A percentile compares a stretch with the other conserved stretches of the same genome.
Conservation (phyloP, 1,139 yeast species). For the Tardiomyces depauwii region DNA sequence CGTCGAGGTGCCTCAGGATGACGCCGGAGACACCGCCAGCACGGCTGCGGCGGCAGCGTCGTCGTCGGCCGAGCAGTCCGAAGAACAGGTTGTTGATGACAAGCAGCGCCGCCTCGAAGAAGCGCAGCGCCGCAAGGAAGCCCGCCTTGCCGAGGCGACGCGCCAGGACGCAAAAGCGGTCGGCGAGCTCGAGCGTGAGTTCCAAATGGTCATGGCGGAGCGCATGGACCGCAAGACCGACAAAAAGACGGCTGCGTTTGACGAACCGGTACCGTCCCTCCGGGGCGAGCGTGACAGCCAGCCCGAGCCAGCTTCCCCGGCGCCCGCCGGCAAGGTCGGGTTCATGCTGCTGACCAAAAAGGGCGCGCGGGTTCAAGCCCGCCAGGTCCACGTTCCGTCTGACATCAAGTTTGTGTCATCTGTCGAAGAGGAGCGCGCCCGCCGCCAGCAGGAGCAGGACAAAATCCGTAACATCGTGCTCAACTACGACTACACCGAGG, state of each 20-base stretch:
- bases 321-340: conserved; percentile 7
- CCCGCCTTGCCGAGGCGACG: conserved; percentile 8
- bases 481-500: conserved; percentile 11
- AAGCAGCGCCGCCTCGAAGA: conserved; percentile 5
- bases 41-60: neutral
- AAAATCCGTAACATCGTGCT: conserved; percentile 18
- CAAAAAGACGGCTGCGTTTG: conserved; percentile 17
- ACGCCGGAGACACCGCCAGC: neutral
- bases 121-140: conserved; percentile 6
- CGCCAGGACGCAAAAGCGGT: conserved; percentile 16
- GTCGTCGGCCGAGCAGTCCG: conserved; percentile 28
- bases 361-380: conserved; percentile 12
- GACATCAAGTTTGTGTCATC: conserved; percentile 16
- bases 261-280: conserved; percentile 22
- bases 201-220: conserved; percentile 23
- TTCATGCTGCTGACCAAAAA: conserved; percentile 18
- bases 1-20: neutral
- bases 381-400: conserved; percentile 16
- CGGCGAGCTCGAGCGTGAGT: conserved; percentile 26
- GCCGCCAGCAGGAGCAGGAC: conserved; percentile 15
- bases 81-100: conserved; percentile 2
- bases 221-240: conserved; percentile 13
- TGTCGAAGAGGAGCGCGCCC: conserved; percentile 14
- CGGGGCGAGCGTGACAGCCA: neutral
- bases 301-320: neutral